phyloP scores from a whole-genome alignment of 345 rosid genomes.

The thale cress (Arabidopsis thaliana) region TAIR10.1 NC_003074.8:9427001-9427500 shows the following conservation, averaged over 20 bases:
- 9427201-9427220: constrained; percentile 49
- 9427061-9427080: neutral
- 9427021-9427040: too few relatives aligned
- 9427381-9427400: neutral
- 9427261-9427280: constrained; percentile 76
- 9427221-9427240: constrained; percentile 76
- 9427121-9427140: constrained; percentile 77
- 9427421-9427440: neutral
- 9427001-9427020: constrained; percentile 60
- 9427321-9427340: neutral
- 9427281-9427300: constrained; percentile 83
- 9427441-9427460: neutral
- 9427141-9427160: constrained; percentile 47
- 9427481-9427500: neutral
- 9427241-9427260: constrained; percentile 89
- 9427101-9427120: constrained; percentile 78
- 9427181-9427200: neutral
- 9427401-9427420: neutral
- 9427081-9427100: constrained; percentile 69
- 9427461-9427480: neutral
- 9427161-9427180: constrained; percentile 28
- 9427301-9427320: constrained; percentile 89
- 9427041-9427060: neutral
- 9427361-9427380: neutral
- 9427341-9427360: neutral